phyloP scores from a whole-genome alignment of 1,284 basidiomycete species.

The Pyrrhoderma lamaoense region DNA sequence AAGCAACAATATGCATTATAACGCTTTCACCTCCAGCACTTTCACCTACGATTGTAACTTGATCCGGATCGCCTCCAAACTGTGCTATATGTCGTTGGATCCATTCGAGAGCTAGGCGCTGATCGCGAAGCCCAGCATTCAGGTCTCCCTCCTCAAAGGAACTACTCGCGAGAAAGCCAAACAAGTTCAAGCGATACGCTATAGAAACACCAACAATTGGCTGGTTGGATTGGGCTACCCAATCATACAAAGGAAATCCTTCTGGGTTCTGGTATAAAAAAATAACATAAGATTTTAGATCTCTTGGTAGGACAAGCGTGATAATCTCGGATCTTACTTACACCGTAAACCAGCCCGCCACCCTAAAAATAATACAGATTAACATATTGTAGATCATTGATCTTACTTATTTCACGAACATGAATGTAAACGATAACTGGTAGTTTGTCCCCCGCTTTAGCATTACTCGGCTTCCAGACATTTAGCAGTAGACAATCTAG shows the following conservation, averaged over 20 bases:
- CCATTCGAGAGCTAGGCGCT: constrained; percentile 41
- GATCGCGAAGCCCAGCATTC: constrained; percentile 41
- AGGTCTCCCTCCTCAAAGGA: constrained; percentile 29
- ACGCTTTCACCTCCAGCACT: constrained; percentile 39
- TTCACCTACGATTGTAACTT: constrained; percentile 38
- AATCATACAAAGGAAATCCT: constrained; percentile 48
- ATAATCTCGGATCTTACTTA: constrained; percentile 19
- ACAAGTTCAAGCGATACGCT: constrained; percentile 45
- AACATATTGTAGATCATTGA: neutral
- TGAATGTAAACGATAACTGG: constrained; percentile 42
- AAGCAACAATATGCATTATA: constrained; percentile 37
- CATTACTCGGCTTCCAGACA: constrained; percentile 41
- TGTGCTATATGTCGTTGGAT: constrained; percentile 35
- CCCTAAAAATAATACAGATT: constrained; percentile 26
- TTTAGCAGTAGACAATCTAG: constrained; percentile 46
- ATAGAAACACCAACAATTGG: constrained; percentile 48
- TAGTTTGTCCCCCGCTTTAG: constrained; percentile 35
- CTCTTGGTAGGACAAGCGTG: neutral
- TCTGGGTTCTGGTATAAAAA: constrained; percentile 36
- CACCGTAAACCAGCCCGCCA: constrained; percentile 34
- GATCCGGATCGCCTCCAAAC: constrained; percentile 37
- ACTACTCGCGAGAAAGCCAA: constrained; percentile 45
- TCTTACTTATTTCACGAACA: constrained; percentile 22
- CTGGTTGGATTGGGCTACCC: constrained; percentile 41
- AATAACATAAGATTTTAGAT: neutral